Percentiles rank a stretch among this genome's conserved stretches.
phyloP scores from a whole-genome alignment of 495 filamentous ascomycete genomes.

The Aspergillus affinis region DNA sequence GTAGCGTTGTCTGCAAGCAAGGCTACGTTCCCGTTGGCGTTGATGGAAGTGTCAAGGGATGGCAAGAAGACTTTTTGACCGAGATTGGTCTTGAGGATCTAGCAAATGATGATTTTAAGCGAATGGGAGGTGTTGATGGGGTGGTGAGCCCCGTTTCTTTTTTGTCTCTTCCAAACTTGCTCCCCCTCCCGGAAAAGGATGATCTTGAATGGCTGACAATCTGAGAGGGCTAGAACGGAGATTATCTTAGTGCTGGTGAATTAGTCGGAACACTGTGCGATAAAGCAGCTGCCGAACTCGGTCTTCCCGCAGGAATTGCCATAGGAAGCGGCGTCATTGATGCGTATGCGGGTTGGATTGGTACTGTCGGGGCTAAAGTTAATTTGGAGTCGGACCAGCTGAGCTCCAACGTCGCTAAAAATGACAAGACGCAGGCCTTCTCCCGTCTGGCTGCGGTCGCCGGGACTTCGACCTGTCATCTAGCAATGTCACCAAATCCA shows the following conservation, averaged over 20 bases:
- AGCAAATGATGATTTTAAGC: slow-evolving; percentile 78
- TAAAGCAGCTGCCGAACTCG: slow-evolving; percentile 78
- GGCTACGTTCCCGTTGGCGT: slow-evolving; percentile 93
- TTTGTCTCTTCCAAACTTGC: slow-evolving; percentile 10
- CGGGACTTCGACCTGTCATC: slow-evolving; percentile 94
- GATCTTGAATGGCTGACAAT: slow-evolving; percentile 3
- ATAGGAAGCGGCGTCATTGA: slow-evolving; percentile 97
- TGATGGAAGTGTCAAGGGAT: slow-evolving; percentile 95
- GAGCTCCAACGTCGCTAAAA: slow-evolving; percentile 58
- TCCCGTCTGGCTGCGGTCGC: slow-evolving; percentile 92
- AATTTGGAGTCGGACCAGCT: slow-evolving; percentile 62
- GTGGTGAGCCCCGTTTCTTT: slow-evolving; percentile 68
- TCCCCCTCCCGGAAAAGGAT: slow-evolving; percentile 9
- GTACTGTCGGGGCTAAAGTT: slow-evolving; percentile 95
- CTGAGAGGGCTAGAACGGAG: slow-evolving; percentile 68
- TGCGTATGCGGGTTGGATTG: slow-evolving; percentile 97
- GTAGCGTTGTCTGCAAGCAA: slow-evolving; percentile 93
- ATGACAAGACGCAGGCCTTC: slow-evolving; percentile 88
- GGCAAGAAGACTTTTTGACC: slow-evolving; percentile 90
- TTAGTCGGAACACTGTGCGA: slow-evolving; percentile 80
- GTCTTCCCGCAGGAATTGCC: slow-evolving; percentile 83
- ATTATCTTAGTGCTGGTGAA: slow-evolving; percentile 87
- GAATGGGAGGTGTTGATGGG: slow-evolving; percentile 89
- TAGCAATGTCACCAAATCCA: slow-evolving; percentile 88
- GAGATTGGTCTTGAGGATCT: slow-evolving; percentile 82